Conservation (phyloP, 2,329 filamentous ascomycete genomes). For the Ophiostoma sp. region DNA sequence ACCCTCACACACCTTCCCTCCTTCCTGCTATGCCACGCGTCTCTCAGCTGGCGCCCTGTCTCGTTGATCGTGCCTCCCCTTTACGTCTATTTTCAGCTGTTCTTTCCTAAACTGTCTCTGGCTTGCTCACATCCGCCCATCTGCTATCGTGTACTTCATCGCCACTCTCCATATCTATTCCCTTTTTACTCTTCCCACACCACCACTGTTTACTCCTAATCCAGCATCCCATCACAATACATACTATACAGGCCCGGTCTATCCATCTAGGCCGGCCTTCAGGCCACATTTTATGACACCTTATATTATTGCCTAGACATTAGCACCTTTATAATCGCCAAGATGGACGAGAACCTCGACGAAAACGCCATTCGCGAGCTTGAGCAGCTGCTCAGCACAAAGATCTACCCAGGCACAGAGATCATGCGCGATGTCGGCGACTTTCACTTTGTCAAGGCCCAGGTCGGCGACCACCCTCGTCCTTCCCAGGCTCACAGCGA, state of each 20-base stretch:
- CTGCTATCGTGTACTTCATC: not conserved
- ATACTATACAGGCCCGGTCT: not conserved
- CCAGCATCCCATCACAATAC: not conserved
- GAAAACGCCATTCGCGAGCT: constrained; percentile 23
- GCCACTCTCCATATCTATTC: not conserved
- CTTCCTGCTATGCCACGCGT: not conserved
- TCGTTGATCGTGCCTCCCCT: not conserved
- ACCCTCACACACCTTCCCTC: not conserved
- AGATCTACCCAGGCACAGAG: constrained; percentile 37
- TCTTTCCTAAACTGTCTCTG: not conserved
- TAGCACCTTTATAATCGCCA: not conserved
- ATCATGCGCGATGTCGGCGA: constrained; percentile 50
- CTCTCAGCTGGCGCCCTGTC: not conserved
- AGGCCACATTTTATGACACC: not conserved
- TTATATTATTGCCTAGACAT: not conserved
- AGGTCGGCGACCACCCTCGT: constrained; percentile 36
- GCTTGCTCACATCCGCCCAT: not conserved
- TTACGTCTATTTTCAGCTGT: not conserved
- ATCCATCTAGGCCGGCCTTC: not conserved
- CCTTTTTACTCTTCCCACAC: not conserved
- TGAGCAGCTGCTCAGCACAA: constrained; percentile 20
- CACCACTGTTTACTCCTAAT: not conserved
- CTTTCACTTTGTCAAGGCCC: constrained; percentile 58
- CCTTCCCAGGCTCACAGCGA: not conserved
- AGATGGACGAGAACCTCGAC: constrained; percentile 17